Evolutionary conservation across 345 rosid genomes (phyloP), one percentile per base, ranked within the genome.

Genomic region (Crucihimalaya himalaica): DNA sequence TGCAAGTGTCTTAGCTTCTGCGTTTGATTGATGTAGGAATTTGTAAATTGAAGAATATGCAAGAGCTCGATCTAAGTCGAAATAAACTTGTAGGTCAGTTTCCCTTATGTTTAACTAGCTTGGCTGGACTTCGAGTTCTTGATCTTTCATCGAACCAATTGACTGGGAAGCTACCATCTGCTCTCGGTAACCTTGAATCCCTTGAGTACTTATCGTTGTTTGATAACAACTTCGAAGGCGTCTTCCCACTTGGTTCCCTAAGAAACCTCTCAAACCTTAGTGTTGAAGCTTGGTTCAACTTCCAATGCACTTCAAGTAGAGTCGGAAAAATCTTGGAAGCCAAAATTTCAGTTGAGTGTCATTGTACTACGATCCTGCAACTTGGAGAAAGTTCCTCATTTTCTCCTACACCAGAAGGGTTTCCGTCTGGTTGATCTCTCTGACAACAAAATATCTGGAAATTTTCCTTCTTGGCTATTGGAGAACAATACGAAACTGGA

Each of bases 381-480:
- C 12, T n/a, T 71, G 18, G 52, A 25, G 8, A 19, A 55, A 5
- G 21, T 73, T 19, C 71, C 71, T 63, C 28, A 10, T 3, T 62
- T 75, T 43, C 79, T 76, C 28, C 11, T 46, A 15, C 5, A 32
- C 5, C 70, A 76, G 4, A 52, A 42, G 7, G 25, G 43, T 5
- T 25, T 76, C 20, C 42, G 56, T 16, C 56, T 20, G 0, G 7
- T 53, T 60, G 75, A 76, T 58, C 64, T 76, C 1, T 62, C 75
- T 0, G 11, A 25, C 19, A 76, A 68, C 16, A 53, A 42, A 2
- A 28, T 76, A 1, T 27, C 21, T 4, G 79, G 58, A 69, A 15
- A 2, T 0, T n/a, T 68, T 57, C 74, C 79, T 61, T 4, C 31
- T 12, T 76, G 79, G 79, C 3, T 76, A 3, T 19, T 76, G 39